Percentiles rank a stretch among this genome's conserved stretches.
phyloP scores from a whole-genome alignment of 2,329 filamentous ascomycete species.

The Diplodia seriata region DNA sequence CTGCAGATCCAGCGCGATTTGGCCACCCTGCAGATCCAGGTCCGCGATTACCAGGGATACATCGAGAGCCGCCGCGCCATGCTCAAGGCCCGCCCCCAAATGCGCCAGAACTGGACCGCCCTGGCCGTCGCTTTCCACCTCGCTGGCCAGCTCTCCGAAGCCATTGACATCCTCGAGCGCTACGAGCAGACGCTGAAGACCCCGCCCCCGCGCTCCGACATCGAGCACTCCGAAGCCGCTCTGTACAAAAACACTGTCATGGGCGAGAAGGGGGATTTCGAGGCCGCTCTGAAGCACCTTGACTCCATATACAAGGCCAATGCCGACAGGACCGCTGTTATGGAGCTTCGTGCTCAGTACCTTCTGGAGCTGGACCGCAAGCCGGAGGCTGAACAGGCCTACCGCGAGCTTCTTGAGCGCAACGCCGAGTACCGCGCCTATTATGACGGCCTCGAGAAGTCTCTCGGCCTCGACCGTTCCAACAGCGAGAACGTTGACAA shows the following conservation, averaged over 20 bases:
- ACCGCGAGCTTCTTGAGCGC: constrained; percentile 79
- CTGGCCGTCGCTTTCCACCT: constrained; percentile 92
- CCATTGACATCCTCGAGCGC: constrained; percentile 87
- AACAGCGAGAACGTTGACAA: constrained; percentile 72
- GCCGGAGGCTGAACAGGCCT: constrained; percentile 81
- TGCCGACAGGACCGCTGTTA: constrained; percentile 81
- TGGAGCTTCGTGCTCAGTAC: constrained; percentile 88
- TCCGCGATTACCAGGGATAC: constrained; percentile 94
- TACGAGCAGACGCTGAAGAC: constrained; percentile 93
- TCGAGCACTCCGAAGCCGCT: constrained; percentile 91
- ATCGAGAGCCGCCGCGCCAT: constrained; percentile 87
- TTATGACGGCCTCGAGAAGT: constrained; percentile 77
- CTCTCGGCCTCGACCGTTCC: constrained; percentile 67
- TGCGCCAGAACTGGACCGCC: constrained; percentile 97
- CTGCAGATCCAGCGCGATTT: constrained; percentile 93
- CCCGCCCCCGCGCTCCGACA: constrained; percentile 75
- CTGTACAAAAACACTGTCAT: constrained; percentile 97
- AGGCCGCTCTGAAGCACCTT: constrained; percentile 85
- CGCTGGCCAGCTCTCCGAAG: constrained; percentile 81
- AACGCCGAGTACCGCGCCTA: constrained; percentile 89
- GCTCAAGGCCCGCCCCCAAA: constrained; percentile 79
- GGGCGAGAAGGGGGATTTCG: constrained; percentile 82
- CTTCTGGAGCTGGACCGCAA: constrained; percentile 77
- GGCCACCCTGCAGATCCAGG: constrained; percentile 91
- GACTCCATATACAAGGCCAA: constrained; percentile 77